Conservation (phyloP, 352 stramenopile species). For the Phytophthora ohioensis region DNA sequence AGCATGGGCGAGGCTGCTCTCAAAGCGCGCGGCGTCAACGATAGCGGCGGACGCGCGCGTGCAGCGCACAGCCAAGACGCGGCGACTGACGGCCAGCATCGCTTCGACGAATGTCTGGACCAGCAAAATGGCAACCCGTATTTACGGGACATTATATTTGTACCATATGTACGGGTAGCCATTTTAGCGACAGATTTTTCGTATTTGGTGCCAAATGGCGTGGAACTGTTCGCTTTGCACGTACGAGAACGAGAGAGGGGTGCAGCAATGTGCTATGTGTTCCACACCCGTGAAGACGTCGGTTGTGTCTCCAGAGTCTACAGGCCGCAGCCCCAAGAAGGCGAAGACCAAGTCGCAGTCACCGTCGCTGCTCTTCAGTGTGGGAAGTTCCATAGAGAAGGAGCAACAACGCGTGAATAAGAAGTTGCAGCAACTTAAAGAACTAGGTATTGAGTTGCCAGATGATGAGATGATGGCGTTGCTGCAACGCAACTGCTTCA, state of each 20-base stretch:
- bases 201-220: constrained; percentile 12
- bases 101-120: constrained; percentile 7
- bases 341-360: constrained; percentile 19
- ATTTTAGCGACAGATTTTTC: background rate
- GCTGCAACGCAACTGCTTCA: constrained; percentile 80
- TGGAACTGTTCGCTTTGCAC: constrained; percentile 83
- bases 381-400: constrained; percentile 74
- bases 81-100: constrained; percentile 38
- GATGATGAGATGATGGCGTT: constrained; percentile 59
- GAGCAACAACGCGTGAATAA: constrained; percentile 64
- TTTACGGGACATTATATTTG: too few relatives aligned
- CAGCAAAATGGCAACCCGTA: constrained; percentile 5
- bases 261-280: constrained; percentile 71
- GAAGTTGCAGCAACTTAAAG: constrained; percentile 81
- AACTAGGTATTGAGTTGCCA: constrained; percentile 77
- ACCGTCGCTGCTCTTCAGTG: constrained; percentile 54
- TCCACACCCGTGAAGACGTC: background rate
- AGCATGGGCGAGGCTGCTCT: constrained; percentile 20
- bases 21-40: constrained; percentile 15
- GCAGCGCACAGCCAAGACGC: constrained; percentile 4
- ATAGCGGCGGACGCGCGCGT: background rate
- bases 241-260: constrained; percentile 63
- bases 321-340: constrained; percentile 18
- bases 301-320: constrained; percentile 3
- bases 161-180: background rate